These are phyloP conservation scores for Colletotrichum aenigma DNA, from an alignment of 2,329 filamentous ascomycete species.

Conservation along the genomic window DNA sequence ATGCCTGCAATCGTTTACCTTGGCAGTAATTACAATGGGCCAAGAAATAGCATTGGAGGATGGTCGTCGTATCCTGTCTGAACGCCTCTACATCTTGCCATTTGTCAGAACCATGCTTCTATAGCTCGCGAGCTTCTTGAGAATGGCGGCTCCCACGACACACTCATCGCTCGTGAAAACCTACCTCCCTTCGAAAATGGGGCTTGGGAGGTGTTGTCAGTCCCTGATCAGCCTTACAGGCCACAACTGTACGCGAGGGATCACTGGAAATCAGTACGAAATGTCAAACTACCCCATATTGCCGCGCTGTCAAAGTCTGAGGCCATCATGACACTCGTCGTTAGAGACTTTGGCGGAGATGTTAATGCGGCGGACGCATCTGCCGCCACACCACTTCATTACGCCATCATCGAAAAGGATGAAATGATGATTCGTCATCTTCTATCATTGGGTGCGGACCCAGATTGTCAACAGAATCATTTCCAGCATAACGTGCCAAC, in stretches of 20 bases:
- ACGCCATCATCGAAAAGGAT: background rate
- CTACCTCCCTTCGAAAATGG: background rate
- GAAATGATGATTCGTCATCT: background rate
- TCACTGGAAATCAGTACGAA: background rate
- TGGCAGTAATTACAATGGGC: rapidly evolving
- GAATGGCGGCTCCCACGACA: background rate
- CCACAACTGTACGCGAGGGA: background rate
- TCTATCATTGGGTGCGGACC: background rate
- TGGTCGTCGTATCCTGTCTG: background rate
- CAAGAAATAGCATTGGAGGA: background rate
- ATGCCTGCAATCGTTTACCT: background rate
- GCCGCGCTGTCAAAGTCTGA: background rate
- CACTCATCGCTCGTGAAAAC: background rate
- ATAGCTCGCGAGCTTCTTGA: background rate
- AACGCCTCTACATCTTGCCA: background rate
- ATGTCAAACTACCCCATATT: background rate
- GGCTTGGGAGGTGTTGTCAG: background rate
- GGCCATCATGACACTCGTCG: background rate
- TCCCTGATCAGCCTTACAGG: background rate
- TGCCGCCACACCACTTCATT: background rate
- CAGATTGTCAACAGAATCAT: background rate
- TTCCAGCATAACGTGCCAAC: background rate
- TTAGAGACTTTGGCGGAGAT: background rate
- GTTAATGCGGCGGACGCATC: background rate
- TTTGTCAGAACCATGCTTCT: background rate